Percentiles rank a stretch among this genome's conserved stretches.
Evolutionary conservation across 179 eudicot species (phyloP).

Genomic region (Heliamphora pulchella): DNA sequence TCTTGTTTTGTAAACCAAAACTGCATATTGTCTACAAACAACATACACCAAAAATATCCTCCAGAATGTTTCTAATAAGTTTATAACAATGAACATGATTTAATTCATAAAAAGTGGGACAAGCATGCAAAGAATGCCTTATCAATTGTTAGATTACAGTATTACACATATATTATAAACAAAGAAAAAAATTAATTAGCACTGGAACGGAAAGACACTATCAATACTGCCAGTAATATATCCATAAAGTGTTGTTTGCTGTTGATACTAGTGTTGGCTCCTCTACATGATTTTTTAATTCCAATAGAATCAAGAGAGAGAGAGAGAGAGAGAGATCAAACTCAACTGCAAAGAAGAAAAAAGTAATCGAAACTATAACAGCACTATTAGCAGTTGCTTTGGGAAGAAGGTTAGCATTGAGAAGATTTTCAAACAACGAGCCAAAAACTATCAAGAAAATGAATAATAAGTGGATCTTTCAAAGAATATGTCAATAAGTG

Average conservation of each 20-base stretch:
- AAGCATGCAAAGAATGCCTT: not conserved
- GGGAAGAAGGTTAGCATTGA: not conserved
- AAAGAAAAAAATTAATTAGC: not conserved
- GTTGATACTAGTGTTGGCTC: not conserved
- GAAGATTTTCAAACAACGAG: not conserved
- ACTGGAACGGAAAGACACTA: not conserved
- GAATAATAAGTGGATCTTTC: not conserved
- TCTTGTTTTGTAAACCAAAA: not conserved
- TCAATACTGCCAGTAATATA: not conserved
- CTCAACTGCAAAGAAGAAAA: not conserved
- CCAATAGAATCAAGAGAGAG: not conserved
- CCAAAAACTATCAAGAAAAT: constrained; percentile 7
- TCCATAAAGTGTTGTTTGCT: not conserved
- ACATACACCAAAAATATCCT: not conserved
- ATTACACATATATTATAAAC: not conserved
- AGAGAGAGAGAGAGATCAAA: not conserved
- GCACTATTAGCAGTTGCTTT: not conserved
- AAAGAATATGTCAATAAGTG: not conserved
- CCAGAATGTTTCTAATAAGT: not conserved
- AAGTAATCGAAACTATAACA: not conserved
- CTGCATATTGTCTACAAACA: not conserved
- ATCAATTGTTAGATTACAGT: not conserved
- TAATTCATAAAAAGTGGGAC: not conserved
- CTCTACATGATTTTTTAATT: not conserved
- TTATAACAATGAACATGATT: not conserved